Evolutionary conservation across 139 green algal species (phyloP).

Genomic region (Tetraselmis chui): DNA sequence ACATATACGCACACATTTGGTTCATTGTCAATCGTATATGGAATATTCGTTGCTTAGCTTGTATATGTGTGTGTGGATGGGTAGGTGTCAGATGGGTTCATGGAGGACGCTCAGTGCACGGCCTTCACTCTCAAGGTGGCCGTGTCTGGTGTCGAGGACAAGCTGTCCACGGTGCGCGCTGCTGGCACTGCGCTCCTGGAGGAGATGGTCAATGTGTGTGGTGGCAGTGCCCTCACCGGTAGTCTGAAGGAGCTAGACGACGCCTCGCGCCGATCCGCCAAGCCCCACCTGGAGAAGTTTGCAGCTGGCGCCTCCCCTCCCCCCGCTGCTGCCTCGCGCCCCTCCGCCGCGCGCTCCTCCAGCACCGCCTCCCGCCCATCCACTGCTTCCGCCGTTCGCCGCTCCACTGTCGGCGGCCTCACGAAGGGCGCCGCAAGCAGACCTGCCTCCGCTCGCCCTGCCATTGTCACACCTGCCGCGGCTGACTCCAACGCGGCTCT

Average conservation of each 20-base stretch:
- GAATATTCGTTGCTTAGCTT: too few relatives aligned
- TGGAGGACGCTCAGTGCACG: not conserved
- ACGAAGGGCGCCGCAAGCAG: too few relatives aligned
- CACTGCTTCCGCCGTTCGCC: not conserved
- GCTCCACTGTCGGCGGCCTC: not conserved
- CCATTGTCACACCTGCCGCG: not conserved
- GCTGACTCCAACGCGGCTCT: slow-evolving; percentile 33
- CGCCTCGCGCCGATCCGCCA: not conserved
- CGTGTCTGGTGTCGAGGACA: not conserved
- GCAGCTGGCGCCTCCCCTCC: not conserved
- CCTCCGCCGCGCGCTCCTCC: not conserved
- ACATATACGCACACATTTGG: too few relatives aligned
- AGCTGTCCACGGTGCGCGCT: not conserved
- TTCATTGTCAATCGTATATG: too few relatives aligned
- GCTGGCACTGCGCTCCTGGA: not conserved
- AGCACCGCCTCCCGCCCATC: not conserved
- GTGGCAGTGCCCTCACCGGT: not conserved
- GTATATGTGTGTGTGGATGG: too few relatives aligned
- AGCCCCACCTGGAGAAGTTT: not conserved
- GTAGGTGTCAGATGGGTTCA: not conserved
- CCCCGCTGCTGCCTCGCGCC: not conserved
- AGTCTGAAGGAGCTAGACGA: not conserved
- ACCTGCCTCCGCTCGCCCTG: not conserved
- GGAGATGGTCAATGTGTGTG: not conserved
- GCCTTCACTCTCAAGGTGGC: not conserved